These are phyloP conservation scores for Lyophyllum decastes DNA, from an alignment of 768 basidiomycete species.

Conservation along the genomic window DNA sequence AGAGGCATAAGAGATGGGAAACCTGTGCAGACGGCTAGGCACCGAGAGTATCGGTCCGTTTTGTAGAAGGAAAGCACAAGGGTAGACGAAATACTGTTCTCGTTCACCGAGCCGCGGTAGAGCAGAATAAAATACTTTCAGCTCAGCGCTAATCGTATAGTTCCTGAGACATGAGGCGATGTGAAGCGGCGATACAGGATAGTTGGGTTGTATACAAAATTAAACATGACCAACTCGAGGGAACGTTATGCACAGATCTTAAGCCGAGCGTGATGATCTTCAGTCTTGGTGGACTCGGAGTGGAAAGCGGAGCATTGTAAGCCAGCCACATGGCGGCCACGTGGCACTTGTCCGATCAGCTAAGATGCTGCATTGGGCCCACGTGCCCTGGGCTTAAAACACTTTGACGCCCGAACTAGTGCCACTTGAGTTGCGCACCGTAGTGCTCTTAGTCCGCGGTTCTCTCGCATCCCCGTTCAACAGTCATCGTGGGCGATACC, in stretches of 20 bases:
- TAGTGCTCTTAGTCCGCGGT: too few relatives aligned
- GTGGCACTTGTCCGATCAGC: background rate
- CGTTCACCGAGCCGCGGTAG: background rate
- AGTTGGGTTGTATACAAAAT: background rate
- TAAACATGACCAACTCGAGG: background rate
- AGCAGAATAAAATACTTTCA: background rate
- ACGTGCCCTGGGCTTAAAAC: background rate
- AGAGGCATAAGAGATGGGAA: slow-evolving; percentile 4
- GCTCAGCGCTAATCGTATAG: background rate
- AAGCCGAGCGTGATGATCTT: background rate
- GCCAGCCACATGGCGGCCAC: slow-evolving; percentile 7
- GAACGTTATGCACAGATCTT: background rate
- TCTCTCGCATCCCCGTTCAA: background rate
- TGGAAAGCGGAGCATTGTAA: too few relatives aligned
- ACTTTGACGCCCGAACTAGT: too few relatives aligned
- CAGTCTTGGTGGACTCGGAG: too few relatives aligned
- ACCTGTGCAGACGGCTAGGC: slow-evolving; percentile 14
- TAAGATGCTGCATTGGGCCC: background rate
- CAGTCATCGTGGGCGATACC: background rate
- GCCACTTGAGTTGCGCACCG: too few relatives aligned
- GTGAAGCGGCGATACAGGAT: background rate
- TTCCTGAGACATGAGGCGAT: background rate
- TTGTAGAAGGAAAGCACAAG: background rate
- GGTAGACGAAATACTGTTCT: background rate
- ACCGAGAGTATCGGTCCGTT: background rate